Evolutionary conservation across 495 filamentous ascomycete genomes (phyloP), one percentile per base, ranked within the genome.

Genomic region (Delitschia confertaspora): DNA sequence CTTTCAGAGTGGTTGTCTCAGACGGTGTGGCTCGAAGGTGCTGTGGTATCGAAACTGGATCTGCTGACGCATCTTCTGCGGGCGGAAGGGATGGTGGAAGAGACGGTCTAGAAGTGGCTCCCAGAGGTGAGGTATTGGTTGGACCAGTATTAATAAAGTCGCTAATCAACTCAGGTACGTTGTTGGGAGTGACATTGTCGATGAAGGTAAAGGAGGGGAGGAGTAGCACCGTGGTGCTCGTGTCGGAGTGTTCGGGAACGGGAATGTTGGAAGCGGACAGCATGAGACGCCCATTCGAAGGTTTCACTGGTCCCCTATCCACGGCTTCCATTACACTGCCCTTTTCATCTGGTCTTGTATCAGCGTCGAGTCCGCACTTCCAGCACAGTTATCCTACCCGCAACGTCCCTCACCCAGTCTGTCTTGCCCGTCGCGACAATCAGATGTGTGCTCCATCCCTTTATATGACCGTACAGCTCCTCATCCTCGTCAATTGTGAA

Each of bases 251-350:
- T 35, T 71, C 66, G 9, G 85, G 85, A 4, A 85, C 76, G 23
- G 82, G 83, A 55, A 96, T 91, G 63, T 96, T 91, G 37, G 85
- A 94, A 29, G 91, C 91, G 2, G 88, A 94, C 23, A 96, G 72
- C 76, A 93, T 93, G 49, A 95, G 70, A 55, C 71, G 76, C 53
- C 88, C 88, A 59, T 89, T 93, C 39, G 59, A 71, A 0, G 83
- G 80, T 55, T 76, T 73, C 20, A 78, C 65, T 7, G 65, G 64
- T 5, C 72, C 66, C 46, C 74, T 74, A 43, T 73, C 78, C 57
- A 96, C 76, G 6, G 88, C 93, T 66, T 93, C 79, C 91, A 98
- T 96, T 20, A 98, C 75, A 58, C 87, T 94, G 1, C 88, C 93
- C 62, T 78, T 75, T 67, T 96, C 91, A 53, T 96, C 84, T 32